Percentiles rank a stretch among this genome's conserved stretches.
These are phyloP conservation scores for Chrysanthemum lavandulifolium DNA, from an alignment of 129 eudicot genomes.

Conservation along the genomic window DNA sequence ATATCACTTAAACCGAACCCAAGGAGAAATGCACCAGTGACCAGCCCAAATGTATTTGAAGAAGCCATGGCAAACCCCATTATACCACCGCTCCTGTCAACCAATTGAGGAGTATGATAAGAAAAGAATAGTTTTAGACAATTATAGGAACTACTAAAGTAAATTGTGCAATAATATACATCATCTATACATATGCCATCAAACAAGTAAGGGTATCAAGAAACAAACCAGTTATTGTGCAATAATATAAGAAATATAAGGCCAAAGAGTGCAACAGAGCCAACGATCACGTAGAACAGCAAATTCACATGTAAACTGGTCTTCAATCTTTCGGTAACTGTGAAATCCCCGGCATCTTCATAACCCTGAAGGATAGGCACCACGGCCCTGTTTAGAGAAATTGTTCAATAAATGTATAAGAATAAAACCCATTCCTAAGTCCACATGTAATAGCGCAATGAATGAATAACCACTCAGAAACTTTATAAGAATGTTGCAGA, in stretches of 20 bases:
- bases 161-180: neutral
- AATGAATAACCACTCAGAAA: slow-evolving; percentile 14
- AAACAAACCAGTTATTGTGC: slow-evolving; percentile 63
- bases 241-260: slow-evolving; percentile 59
- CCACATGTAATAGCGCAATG: slow-evolving; percentile 10
- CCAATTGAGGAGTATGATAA: neutral
- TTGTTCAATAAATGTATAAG: slow-evolving; percentile 40
- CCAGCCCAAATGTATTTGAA: slow-evolving; percentile 96
- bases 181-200: neutral
- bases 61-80: slow-evolving; percentile 96
- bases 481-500: slow-evolving; percentile 1
- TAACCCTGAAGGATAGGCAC: slow-evolving; percentile 98
- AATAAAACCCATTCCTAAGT: slow-evolving; percentile 22
- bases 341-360: slow-evolving; percentile 99
- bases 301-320: slow-evolving; percentile 81
- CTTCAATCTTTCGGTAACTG: slow-evolving; percentile 71
- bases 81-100: slow-evolving; percentile 69
- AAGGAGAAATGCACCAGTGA: slow-evolving; percentile 92
- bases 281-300: slow-evolving; percentile 59
- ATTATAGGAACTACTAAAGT: slow-evolving; percentile 13
- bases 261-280: slow-evolving; percentile 69
- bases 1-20: slow-evolving; percentile 95
- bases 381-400: slow-evolving; percentile 87
- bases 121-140: neutral
- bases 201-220: slow-evolving; percentile 22